Base-by-base conservation (phyloP, 257 asterid species). In the Plantago major region DNA sequence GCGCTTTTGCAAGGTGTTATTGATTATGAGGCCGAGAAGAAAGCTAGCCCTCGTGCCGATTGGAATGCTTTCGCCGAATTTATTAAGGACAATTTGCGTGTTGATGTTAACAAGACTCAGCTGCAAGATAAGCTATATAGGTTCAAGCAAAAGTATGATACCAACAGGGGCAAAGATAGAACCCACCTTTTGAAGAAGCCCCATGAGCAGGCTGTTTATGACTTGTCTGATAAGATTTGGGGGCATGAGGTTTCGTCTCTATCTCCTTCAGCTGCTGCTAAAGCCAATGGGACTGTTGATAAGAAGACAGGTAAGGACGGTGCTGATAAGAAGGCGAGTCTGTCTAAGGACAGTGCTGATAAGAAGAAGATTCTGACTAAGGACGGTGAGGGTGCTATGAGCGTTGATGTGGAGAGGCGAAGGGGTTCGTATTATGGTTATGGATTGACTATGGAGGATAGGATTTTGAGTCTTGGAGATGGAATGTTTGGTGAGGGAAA, bases 51-150 rank as follows among this genome's bases (percentile, higher is more conserved):
- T 0, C 12, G 59, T 17, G 33, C 78, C 11, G 77, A 85, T 58
- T 18, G 77, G 70, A 50, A 55, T 26, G 84, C 64, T 5, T 89
- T 89, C 55, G 79, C 64, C 26, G 88, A 78, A 3, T 85, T 75
- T 19, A 80, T 86, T 3, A 80, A 71, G 70, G 62, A 77, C 1
- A 75, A 71, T 26, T n/a, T 89, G 57, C 88, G 71, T 13, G 55
- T 72, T 0, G 84, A 74, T 18, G 76, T 77, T 26, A 68, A 62
- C 1, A 74, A 69, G 69, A 11, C 65, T n/a, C 96, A 88, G 60
- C 33, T 88, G 76, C 84, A 66, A 61, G 75, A 75, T 17, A 86
- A 89, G 69, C 79, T 89, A 6, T 65, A 81, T 67, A 80, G 82
- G 75, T 48, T 84, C 66, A 80, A 45, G 74, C 79, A 60, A 71